These are phyloP conservation scores for Aspergillus chevalieri DNA, from an alignment of 2,329 filamentous ascomycete species.

Conservation along the genomic window DNA sequence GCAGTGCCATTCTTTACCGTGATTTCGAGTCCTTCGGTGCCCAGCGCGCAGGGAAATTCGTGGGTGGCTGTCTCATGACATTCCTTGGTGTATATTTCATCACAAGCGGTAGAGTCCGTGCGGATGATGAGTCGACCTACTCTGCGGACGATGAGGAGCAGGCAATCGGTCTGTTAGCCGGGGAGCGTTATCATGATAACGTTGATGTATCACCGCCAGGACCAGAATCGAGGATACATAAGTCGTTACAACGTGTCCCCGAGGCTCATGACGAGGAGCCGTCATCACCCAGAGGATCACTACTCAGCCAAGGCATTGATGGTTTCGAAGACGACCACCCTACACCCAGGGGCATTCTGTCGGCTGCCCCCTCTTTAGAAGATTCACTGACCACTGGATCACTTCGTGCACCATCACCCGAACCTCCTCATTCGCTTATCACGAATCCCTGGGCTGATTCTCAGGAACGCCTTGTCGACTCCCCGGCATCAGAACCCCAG, in stretches of 20 bases:
- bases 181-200: slow-evolving; percentile 32
- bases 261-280: slow-evolving; percentile 11
- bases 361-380: slow-evolving; percentile 25
- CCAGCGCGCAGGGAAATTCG: slow-evolving; percentile 72
- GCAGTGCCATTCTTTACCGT: slow-evolving; percentile 85
- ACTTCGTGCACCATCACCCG: slow-evolving; percentile 21
- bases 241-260: slow-evolving; percentile 9
- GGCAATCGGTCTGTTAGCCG: slow-evolving; percentile 35
- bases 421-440: slow-evolving; percentile 29
- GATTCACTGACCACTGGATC: slow-evolving; percentile 29
- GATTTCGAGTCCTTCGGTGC: slow-evolving; percentile 82
- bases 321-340: slow-evolving; percentile 27
- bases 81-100: slow-evolving; percentile 98
- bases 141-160: slow-evolving; percentile 60
- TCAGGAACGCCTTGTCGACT: slow-evolving; percentile 9
- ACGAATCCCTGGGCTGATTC: slow-evolving; percentile 36
- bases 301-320: slow-evolving; percentile 26
- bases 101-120: slow-evolving; percentile 67
- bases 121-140: slow-evolving; percentile 57
- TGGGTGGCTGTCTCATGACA: slow-evolving; percentile 83
- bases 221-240: slow-evolving; percentile 13
- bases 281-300: slow-evolving; percentile 28
- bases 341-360: slow-evolving; percentile 28
- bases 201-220: slow-evolving; percentile 25
- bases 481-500: slow-evolving; percentile 18